A percentile compares a stretch with the other conserved stretches of the same genome.
Conservation (phyloP, 305 asterid species). For the Solanum aculeatissimum region DNA sequence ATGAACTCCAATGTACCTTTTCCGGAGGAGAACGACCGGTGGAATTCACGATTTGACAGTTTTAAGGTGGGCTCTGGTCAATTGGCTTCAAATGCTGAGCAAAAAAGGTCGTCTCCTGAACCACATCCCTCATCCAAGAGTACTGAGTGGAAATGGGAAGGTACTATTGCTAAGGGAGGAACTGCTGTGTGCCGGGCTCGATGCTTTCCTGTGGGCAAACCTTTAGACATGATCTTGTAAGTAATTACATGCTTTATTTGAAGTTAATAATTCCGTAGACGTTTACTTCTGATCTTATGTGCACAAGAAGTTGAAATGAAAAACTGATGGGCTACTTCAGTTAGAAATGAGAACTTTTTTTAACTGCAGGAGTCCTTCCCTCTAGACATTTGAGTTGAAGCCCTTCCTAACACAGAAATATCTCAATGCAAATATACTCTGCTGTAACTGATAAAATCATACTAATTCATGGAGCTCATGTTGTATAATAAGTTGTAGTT, state of each 20-base stretch:
- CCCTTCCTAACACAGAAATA: not conserved
- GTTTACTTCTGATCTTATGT: not conserved
- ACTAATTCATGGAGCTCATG: not conserved
- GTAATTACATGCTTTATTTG: conserved; percentile 17
- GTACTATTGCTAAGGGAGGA: conserved; percentile 84
- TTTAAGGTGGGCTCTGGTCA: conserved; percentile 33
- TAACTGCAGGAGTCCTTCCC: not conserved
- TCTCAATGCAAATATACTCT: not conserved
- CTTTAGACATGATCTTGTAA: conserved; percentile 71
- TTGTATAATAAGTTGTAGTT: not conserved
- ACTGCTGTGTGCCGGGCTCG: conserved; percentile 82
- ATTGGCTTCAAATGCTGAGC: conserved; percentile 24
- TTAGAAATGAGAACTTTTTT: not conserved
- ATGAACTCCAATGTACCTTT: conserved; percentile 24
- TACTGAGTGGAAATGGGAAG: conserved; percentile 97
- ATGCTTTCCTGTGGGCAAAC: conserved; percentile 94
- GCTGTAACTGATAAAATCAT: not conserved
- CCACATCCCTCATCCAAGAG: conserved; percentile 32
- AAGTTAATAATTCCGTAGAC: not conserved
- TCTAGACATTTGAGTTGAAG: not conserved
- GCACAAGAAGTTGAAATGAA: not conserved
- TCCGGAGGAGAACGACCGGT: conserved; percentile 32
- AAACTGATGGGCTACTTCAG: not conserved
- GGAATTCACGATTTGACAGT: conserved; percentile 42
- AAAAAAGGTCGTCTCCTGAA: conserved; percentile 38